phyloP scores from a whole-genome alignment of 768 basidiomycete genomes.

The Termitomyces titanicus region DNA sequence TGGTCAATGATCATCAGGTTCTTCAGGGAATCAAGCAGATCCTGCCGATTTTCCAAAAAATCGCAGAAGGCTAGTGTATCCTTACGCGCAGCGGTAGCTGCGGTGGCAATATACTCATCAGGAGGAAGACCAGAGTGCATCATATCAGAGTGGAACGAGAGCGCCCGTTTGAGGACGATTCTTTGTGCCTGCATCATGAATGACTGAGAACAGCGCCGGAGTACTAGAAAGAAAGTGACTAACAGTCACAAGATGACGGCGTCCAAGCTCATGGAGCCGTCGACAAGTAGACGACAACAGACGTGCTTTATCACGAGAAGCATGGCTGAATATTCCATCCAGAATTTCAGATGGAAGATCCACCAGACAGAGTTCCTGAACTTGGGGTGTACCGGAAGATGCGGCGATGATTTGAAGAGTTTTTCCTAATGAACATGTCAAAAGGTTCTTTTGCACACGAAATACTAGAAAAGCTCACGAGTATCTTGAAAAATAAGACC shows the following conservation, averaged over 20 bases:
- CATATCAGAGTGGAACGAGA: neutral
- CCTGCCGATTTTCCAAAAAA: neutral
- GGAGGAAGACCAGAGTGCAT: neutral
- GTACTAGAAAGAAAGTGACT: neutral
- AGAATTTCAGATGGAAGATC: slow-evolving; percentile 1
- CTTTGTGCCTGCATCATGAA: neutral
- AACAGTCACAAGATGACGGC: neutral
- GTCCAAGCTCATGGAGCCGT: neutral
- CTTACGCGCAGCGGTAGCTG: neutral
- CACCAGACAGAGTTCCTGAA: neutral
- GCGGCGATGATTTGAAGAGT: neutral
- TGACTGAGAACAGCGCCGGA: neutral
- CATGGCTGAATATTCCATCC: neutral
- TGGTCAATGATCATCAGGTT: neutral
- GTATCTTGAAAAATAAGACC: neutral
- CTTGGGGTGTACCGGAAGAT: neutral
- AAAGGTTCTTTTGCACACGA: neutral
- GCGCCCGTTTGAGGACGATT: neutral
- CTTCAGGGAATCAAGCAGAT: neutral
- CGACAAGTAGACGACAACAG: neutral
- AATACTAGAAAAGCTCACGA: neutral
- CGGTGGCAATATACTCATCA: neutral
- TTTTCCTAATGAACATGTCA: neutral
- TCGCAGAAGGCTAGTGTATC: neutral
- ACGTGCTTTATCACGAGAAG: neutral